Conservation (phyloP, 495 filamentous ascomycete genomes). For the Penicillium waksmanii region DNA sequence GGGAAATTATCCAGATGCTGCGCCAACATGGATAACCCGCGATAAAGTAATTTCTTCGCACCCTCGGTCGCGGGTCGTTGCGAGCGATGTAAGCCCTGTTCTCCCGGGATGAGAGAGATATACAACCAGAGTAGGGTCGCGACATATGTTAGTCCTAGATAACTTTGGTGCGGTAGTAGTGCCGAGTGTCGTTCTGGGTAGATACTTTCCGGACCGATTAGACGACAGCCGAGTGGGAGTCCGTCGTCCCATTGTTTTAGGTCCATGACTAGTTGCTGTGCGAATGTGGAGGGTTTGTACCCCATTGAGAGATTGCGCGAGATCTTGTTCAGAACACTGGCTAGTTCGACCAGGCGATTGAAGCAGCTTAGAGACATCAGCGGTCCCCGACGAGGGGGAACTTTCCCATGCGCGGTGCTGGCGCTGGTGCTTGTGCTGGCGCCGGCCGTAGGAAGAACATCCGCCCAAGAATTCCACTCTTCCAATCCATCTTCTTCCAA, state of each 20-base stretch:
- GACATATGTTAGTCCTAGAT: conserved; percentile 50
- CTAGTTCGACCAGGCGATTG: conserved; percentile 57
- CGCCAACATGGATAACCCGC: conserved; percentile 46
- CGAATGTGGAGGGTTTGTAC: conserved; percentile 37
- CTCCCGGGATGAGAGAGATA: conserved; percentile 39
- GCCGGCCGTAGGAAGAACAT: conserved; percentile 46
- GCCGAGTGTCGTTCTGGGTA: conserved; percentile 48
- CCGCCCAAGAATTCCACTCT: conserved; percentile 73
- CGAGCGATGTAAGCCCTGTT: conserved; percentile 37
- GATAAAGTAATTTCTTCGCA: conserved; percentile 48
- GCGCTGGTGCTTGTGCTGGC: too few relatives aligned
- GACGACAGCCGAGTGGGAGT: conserved; percentile 45
- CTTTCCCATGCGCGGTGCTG: conserved; percentile 30
- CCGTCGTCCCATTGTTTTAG: conserved; percentile 46
- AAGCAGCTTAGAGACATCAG: conserved; percentile 64
- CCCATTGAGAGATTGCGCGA: conserved; percentile 38
- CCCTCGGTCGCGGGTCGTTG: conserved; percentile 47
- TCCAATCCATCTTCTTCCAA: conserved; percentile 68
- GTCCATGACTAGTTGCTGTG: conserved; percentile 46
- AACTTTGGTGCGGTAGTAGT: conserved; percentile 54
- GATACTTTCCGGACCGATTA: conserved; percentile 47
- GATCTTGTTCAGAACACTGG: conserved; percentile 51
- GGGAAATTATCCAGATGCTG: conserved; percentile 53
- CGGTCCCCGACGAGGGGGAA: conserved; percentile 52
- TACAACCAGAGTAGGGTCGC: conserved; percentile 52